A percentile compares a stretch with the other conserved stretches of the same genome.
These are phyloP conservation scores for Saccharomyces pastorianus DNA, from an alignment of 1,139 yeast genomes.

Conservation along the genomic window DNA sequence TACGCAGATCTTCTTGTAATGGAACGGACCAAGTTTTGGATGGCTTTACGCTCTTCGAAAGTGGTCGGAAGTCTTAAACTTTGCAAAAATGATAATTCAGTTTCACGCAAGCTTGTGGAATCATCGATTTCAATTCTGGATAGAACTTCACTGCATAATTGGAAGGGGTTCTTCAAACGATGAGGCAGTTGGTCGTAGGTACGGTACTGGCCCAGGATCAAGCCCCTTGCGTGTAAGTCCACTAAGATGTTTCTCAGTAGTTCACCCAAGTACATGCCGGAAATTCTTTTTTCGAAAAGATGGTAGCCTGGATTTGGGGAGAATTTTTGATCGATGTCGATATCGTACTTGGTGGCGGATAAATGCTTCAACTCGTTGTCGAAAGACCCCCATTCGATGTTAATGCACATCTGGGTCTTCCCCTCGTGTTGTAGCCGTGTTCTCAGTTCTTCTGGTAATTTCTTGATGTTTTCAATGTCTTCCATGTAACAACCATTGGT, in stretches of 20 bases:
- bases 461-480: conserved; percentile 57
- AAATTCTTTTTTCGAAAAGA: conserved; percentile 85
- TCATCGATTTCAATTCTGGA: conserved; percentile 79
- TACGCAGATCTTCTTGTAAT: conserved; percentile 80
- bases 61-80: conserved; percentile 60
- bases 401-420: conserved; percentile 72
- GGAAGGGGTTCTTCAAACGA: conserved; percentile 66
- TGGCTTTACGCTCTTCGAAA: conserved; percentile 57
- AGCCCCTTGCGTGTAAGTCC: conserved; percentile 54
- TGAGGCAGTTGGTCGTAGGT: conserved; percentile 52
- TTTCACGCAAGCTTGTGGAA: conserved; percentile 58
- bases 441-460: conserved; percentile 42
- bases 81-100: conserved; percentile 57
- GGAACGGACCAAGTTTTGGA: conserved; percentile 67
- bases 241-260: conserved; percentile 63
- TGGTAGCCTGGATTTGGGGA: conserved; percentile 85
- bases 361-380: conserved; percentile 68
- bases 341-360: conserved; percentile 73
- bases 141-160: conserved; percentile 68
- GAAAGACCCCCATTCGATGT: conserved; percentile 97
- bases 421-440: conserved; percentile 36
- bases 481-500: conserved; percentile 93
- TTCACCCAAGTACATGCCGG: conserved; percentile 94
- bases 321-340: conserved; percentile 49
- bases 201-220: conserved; percentile 49